phyloP scores from a whole-genome alignment of 768 basidiomycete species.

The Boletus sensibilis region DNA sequence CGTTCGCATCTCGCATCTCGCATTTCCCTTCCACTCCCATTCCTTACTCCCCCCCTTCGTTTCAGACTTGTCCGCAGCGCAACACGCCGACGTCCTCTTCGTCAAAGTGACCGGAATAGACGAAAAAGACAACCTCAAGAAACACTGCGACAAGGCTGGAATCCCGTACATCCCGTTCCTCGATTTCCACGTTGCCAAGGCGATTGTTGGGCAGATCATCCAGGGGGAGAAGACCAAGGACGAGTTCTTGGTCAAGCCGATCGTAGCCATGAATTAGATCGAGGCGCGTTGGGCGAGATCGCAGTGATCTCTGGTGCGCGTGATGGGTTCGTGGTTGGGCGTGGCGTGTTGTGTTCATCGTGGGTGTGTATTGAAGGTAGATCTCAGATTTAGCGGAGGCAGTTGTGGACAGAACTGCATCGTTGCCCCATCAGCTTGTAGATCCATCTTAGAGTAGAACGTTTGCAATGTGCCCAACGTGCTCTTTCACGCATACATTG shows the following conservation, averaged over 20 bases:
- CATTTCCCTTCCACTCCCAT: background rate
- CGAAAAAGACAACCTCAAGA: constrained; percentile 77
- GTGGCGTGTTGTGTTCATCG: background rate
- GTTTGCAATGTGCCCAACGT: background rate
- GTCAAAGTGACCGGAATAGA: constrained; percentile 78
- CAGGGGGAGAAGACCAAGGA: constrained; percentile 48
- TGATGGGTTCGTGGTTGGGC: background rate
- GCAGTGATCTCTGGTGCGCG: background rate
- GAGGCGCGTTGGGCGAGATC: background rate
- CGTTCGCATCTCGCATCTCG: constrained; percentile 20
- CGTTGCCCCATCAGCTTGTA: background rate
- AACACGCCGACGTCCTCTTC: constrained; percentile 91
- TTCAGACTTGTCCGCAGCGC: constrained; percentile 87
- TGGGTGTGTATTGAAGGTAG: background rate
- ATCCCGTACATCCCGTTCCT: constrained; percentile 80
- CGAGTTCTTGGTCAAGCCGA: constrained; percentile 19
- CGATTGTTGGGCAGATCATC: constrained; percentile 66
- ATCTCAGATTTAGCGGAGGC: background rate
- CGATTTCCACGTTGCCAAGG: constrained; percentile 64
- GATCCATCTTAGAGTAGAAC: background rate
- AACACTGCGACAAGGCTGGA: constrained; percentile 74
- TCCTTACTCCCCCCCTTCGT: no score
- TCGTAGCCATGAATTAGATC: background rate
- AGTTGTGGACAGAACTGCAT: background rate
- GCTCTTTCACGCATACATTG: background rate